Conservation (phyloP, 2,329 filamentous ascomycete species). For the Tolypocladium ophioglossoides region DNA sequence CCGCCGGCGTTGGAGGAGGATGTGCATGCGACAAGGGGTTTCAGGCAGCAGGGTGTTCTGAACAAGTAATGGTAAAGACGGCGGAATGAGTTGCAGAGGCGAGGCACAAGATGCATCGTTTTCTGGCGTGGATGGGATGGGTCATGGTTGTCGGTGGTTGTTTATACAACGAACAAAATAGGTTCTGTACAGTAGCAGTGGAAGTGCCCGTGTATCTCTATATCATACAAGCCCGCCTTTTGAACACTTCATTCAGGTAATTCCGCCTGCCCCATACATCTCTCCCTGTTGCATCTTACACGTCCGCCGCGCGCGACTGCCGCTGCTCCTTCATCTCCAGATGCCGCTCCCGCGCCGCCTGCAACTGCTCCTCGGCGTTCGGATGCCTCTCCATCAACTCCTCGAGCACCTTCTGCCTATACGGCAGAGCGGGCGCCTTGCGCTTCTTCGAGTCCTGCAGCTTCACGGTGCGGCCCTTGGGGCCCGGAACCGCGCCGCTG, state of each 20-base stretch:
- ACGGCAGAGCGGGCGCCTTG: slow-evolving; percentile 39
- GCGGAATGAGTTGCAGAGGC: not conserved
- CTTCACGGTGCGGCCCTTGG: slow-evolving; percentile 75
- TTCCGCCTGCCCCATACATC: slow-evolving; percentile 3
- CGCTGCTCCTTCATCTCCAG: slow-evolving; percentile 42
- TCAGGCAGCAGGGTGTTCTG: slow-evolving; percentile 34
- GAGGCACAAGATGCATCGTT: not conserved
- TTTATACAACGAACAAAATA: not conserved
- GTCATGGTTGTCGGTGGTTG: not conserved
- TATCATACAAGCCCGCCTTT: slow-evolving; percentile 27
- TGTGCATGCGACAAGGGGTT: slow-evolving; percentile 33
- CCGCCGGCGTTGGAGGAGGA: slow-evolving; percentile 14
- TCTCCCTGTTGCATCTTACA: slow-evolving; percentile 3
- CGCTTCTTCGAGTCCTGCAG: slow-evolving; percentile 90
- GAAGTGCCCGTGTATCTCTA: slow-evolving; percentile 20
- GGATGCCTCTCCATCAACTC: slow-evolving; percentile 35
- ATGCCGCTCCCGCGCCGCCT: slow-evolving; percentile 38
- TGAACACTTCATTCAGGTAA: slow-evolving; percentile 10
- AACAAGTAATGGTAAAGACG: slow-evolving; percentile 16
- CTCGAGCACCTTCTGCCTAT: slow-evolving; percentile 34
- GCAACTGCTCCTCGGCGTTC: slow-evolving; percentile 32
- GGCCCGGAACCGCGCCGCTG: slow-evolving; percentile 76
- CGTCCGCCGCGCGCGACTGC: slow-evolving; percentile 14
- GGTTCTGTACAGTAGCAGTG: slow-evolving; percentile 8
- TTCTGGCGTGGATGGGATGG: not conserved